phyloP scores from a whole-genome alignment of 2,329 filamentous ascomycete species.

The Laburnicola sp. region DNA sequence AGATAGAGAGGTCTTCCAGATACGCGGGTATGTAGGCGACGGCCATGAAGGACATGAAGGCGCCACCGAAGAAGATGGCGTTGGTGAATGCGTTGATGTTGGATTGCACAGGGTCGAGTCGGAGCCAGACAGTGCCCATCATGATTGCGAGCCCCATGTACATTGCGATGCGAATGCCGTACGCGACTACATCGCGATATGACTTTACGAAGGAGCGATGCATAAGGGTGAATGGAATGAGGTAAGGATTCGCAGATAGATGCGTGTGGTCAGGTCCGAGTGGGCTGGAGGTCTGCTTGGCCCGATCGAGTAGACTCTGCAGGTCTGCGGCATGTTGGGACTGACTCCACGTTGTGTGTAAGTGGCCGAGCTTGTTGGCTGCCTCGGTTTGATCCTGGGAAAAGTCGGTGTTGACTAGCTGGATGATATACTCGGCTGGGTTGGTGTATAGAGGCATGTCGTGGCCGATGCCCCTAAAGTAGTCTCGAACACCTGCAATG shows the following conservation, averaged over 20 bases:
- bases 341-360: slow-evolving; percentile 60
- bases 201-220: slow-evolving; percentile 82
- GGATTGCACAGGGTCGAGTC: slow-evolving; percentile 67
- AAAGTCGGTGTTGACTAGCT: slow-evolving; percentile 79
- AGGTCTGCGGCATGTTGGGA: slow-evolving; percentile 48
- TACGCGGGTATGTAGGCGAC: slow-evolving; percentile 83
- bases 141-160: slow-evolving; percentile 78
- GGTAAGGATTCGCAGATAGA: slow-evolving; percentile 50
- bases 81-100: slow-evolving; percentile 83
- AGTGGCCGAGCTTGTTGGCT: slow-evolving; percentile 53
- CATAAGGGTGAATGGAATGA: slow-evolving; percentile 66
- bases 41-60: slow-evolving; percentile 59
- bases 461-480: slow-evolving; percentile 65
- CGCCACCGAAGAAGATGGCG: slow-evolving; percentile 65
- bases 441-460: slow-evolving; percentile 72
- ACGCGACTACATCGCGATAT: slow-evolving; percentile 80
- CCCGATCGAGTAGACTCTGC: slow-evolving; percentile 28
- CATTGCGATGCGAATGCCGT: slow-evolving; percentile 81
- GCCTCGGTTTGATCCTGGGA: slow-evolving; percentile 54
- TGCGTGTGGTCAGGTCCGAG: not conserved
- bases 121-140: slow-evolving; percentile 87
- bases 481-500: slow-evolving; percentile 59
- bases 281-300: not conserved
- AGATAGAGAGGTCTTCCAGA: slow-evolving; percentile 75
- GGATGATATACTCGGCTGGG: slow-evolving; percentile 77